Base-by-base conservation (phyloP, 2,329 filamentous ascomycete genomes). In the Fusarium subglutinans region DNA sequence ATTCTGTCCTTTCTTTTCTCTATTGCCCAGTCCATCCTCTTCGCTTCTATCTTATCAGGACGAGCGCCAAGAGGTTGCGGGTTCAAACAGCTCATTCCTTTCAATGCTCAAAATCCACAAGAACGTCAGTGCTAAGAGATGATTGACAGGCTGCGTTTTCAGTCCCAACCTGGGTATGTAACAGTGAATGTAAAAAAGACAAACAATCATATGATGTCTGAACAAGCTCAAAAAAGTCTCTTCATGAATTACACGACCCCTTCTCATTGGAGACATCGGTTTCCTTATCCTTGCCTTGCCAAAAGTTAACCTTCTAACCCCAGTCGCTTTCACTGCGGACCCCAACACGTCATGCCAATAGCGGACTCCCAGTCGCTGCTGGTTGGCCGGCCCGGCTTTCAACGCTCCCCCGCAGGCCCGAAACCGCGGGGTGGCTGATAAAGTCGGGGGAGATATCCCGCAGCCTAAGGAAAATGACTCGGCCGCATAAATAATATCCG, bases 381-480 rank as follows among this genome's bases (percentile, higher is more conserved):
- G 63, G 71, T 56, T 74, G 71, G 28, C 33, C 64, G 56, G 69
- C 45, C 45, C 59, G 40, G 59, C 41, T 44, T 59, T n/a, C 60
- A 50, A 48, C 48, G 38, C 43, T 72, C 55, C 69, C 72, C 72
- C 69, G 58, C 69, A 70, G 45, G 53, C 55, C 50, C 44, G 54
- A 65, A 67, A 76, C 76, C 62, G 76, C 74, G 76, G 76, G 76
- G 74, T 74, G 67, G 62, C 68, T 78, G 74, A 76, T 71, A 75
- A 73, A 43, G 51, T 53, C 51, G 62, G 62, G 50, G 40, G 33
- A 59, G 38, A 35, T 41, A 66, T 59, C 51, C 51, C 51, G 50
- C 40, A 59, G 38, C 17, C 26, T 14, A 28, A 22, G 38, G 26
- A 45, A 51, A 40, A 60, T 66, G 50, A 68, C 56, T 62, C 48